phyloP scores from a whole-genome alignment of 768 basidiomycete species.

The Leucosporidium yakuticum region DNA sequence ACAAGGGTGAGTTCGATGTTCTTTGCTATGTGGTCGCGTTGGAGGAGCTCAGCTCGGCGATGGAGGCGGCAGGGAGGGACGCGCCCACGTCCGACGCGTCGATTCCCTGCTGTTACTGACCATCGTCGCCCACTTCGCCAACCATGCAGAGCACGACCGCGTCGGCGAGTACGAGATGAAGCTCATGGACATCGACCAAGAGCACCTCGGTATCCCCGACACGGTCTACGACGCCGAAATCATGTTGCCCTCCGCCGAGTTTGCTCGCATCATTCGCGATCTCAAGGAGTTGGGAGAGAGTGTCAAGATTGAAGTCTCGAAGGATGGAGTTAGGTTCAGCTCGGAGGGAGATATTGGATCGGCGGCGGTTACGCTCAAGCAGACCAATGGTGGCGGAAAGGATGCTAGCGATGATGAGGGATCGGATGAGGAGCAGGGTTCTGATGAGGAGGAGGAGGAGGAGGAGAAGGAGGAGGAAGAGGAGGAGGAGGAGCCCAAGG shows the following conservation, averaged over 20 bases:
- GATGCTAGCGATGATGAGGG: neutral
- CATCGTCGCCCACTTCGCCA: conserved; percentile 14
- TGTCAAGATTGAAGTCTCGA: conserved; percentile 89
- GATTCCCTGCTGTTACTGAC: neutral
- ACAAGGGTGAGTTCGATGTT: conserved; percentile 49
- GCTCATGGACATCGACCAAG: conserved; percentile 97
- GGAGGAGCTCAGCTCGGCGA: neutral
- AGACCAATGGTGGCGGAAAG: conserved; percentile 12
- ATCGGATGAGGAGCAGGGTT: conserved; percentile 46
- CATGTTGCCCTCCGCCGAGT: conserved; percentile 77
- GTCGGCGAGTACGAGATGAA: conserved; percentile 99
- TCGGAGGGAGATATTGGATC: conserved; percentile 69
- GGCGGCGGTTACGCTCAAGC: conserved; percentile 23
- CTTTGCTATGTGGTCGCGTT: neutral
- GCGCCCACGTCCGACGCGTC: neutral
- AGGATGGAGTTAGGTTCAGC: conserved; percentile 89
- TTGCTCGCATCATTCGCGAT: conserved; percentile 87
- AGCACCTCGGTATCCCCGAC: conserved; percentile 89
- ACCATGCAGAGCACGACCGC: conserved; percentile 80
- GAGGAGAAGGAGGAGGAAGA: conserved; percentile 50
- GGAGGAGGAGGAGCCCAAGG: neutral
- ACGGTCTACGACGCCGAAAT: conserved; percentile 94
- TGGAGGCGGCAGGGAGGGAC: neutral
- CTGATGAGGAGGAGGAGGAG: conserved; percentile 43
- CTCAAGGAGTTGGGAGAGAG: conserved; percentile 83